These are phyloP conservation scores for Asterella californica DNA, from an alignment of 225 moss, liverwort and hornwort genomes.

Conservation along the genomic window DNA sequence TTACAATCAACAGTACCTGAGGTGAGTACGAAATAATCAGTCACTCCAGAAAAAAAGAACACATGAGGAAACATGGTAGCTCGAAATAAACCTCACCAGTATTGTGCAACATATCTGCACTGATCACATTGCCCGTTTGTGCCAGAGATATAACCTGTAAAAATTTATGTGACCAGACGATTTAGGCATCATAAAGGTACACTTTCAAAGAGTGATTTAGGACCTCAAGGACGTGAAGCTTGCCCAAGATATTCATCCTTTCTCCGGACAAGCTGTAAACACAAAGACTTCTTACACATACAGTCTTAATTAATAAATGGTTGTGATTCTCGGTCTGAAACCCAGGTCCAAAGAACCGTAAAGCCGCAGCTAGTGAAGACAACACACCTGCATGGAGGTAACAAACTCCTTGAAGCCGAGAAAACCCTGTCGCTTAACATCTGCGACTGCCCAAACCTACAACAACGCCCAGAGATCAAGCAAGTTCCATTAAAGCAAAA, in stretches of 20 bases:
- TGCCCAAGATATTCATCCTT: too few species aligned
- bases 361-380: background rate
- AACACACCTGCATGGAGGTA: slow-evolving; percentile 86
- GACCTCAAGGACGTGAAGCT: background rate
- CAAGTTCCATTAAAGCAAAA: too few species aligned
- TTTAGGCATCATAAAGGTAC: background rate
- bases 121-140: slow-evolving; percentile 75
- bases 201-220: background rate
- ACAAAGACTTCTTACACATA: background rate
- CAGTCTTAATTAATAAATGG: too few species aligned
- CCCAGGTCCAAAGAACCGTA: background rate
- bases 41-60: too few species aligned
- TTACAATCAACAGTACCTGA: too few species aligned
- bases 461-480: background rate
- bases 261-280: background rate
- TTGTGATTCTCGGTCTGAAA: too few species aligned
- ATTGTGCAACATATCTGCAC: slow-evolving; percentile 69
- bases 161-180: background rate
- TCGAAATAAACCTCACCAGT: slow-evolving; percentile 41
- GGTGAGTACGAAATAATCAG: too few species aligned
- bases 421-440: slow-evolving; percentile 87
- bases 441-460: slow-evolving; percentile 94
- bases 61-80: background rate
- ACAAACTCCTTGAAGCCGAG: slow-evolving; percentile 96
- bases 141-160: slow-evolving; percentile 88